Percentiles rank a stretch among this genome's conserved stretches.
Evolutionary conservation across 495 filamentous ascomycete species (phyloP).

Genomic region (Xylaria cubensis): DNA sequence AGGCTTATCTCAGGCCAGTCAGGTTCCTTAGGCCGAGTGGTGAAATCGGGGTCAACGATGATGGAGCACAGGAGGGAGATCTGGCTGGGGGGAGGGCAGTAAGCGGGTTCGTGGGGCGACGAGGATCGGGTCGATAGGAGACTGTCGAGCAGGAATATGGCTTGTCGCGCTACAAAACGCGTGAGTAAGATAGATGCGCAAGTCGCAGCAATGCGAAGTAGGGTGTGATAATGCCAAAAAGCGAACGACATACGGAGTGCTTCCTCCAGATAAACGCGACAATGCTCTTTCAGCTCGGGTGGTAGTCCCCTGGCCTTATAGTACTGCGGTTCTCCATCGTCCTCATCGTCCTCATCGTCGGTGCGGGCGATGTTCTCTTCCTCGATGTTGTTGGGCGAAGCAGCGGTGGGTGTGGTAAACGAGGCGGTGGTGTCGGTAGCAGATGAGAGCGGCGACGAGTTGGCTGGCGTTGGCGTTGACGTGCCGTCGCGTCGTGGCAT

Average conservation of each 20-base stretch:
- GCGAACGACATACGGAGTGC: conserved; percentile 62
- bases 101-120: conserved; percentile 47
- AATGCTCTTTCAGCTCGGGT: conserved; percentile 67
- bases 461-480: background rate
- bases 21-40: conserved; percentile 48
- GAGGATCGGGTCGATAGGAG: conserved; percentile 57
- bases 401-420: conserved; percentile 11
- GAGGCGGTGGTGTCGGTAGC: conserved; percentile 14
- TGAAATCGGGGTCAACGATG: conserved; percentile 73
- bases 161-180: conserved; percentile 63
- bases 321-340: conserved; percentile 42
- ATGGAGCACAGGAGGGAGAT: conserved; percentile 72
- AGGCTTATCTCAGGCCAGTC: conserved; percentile 45
- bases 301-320: conserved; percentile 62
- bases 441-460: conserved; percentile 26
- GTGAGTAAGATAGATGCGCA: background rate
- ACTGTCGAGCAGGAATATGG: conserved; percentile 70
- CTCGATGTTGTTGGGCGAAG: background rate
- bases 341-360: background rate
- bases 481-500: conserved; percentile 17
- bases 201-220: background rate
- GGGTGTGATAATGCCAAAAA: background rate
- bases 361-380: background rate
- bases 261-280: conserved; percentile 78
- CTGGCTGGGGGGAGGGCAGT: conserved; percentile 60